These are phyloP conservation scores for Pseudoscleropodium purum DNA, from an alignment of 225 moss, liverwort and hornwort species.

Conservation along the genomic window DNA sequence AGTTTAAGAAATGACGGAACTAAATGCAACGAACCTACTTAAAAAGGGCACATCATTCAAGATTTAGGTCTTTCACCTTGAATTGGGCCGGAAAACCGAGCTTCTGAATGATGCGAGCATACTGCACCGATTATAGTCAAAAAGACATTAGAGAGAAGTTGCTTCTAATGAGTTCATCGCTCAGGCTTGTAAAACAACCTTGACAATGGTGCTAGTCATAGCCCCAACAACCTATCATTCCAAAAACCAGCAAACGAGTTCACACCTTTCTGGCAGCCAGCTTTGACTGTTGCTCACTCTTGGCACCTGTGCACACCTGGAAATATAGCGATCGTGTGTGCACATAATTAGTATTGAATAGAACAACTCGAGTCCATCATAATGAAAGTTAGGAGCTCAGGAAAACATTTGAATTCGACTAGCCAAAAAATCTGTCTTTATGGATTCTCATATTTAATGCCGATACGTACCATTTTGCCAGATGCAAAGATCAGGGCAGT, in stretches of 20 bases:
- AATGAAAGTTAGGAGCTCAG: neutral
- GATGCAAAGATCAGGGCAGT: conserved; percentile 97
- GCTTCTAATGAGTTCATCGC: conserved; percentile 26
- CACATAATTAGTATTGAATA: neutral
- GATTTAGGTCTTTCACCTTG: conserved; percentile 41
- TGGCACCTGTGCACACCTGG: conserved; percentile 99
- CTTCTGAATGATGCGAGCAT: conserved; percentile 99
- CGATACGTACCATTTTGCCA: conserved; percentile 77
- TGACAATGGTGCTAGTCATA: conserved; percentile 23
- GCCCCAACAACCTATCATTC: conserved; percentile 34
- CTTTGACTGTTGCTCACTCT: conserved; percentile 99
- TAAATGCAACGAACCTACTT: neutral
- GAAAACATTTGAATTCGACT: neutral
- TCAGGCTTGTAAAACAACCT: conserved; percentile 34
- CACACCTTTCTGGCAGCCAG: conserved; percentile 99
- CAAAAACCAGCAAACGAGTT: conserved; percentile 49
- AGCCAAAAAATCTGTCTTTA: neutral
- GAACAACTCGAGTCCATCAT: neutral
- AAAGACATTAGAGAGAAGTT: conserved; percentile 54
- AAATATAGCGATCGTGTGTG: neutral
- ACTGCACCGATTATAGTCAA: conserved; percentile 91
- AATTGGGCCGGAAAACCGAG: conserved; percentile 98
- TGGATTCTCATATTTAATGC: neutral
- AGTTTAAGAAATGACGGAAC: neutral
- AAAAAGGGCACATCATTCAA: neutral